Evolutionary conservation across 129 eudicot species (phyloP).

Genomic region (Silybum marianum): DNA sequence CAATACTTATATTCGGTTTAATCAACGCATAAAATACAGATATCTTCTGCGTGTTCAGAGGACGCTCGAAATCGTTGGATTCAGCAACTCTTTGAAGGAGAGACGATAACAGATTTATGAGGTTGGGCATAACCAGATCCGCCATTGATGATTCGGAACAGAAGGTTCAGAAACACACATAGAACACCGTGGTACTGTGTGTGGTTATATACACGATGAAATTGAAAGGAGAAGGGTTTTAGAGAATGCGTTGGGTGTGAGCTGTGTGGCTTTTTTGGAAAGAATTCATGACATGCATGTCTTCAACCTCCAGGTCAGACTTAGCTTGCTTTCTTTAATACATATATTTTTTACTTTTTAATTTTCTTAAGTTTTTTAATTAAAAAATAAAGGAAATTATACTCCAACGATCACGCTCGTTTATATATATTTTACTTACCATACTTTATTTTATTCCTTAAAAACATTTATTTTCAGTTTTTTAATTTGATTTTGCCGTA

Average conservation of each 20-base stretch:
- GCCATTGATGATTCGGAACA: conserved; percentile 26
- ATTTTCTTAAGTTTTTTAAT: background rate
- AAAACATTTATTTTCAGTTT: no score
- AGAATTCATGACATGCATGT: conserved; percentile 46
- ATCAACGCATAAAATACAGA: conserved; percentile 53
- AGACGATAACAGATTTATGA: conserved; percentile 47
- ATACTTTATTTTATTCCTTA: background rate
- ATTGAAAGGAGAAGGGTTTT: background rate
- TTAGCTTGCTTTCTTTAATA: conserved; percentile 28
- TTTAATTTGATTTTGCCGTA: background rate
- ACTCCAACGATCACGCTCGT: conserved; percentile 21
- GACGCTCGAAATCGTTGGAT: conserved; percentile 40
- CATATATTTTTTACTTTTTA: background rate
- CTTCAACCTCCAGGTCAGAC: conserved; percentile 35
- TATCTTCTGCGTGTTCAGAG: conserved; percentile 30
- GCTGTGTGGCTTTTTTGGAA: conserved; percentile 39
- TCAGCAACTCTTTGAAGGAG: conserved; percentile 53
- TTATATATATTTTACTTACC: background rate
- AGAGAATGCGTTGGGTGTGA: conserved; percentile 43
- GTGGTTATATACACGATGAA: conserved; percentile 20
- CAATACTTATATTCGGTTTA: conserved; percentile 54
- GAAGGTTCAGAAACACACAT: conserved; percentile 15
- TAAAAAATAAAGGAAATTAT: background rate
- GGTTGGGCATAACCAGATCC: conserved; percentile 45
- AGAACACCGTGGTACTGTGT: conserved; percentile 20